Conservation (phyloP, 768 basidiomycete species). For the Psilocybe cyanescens region DNA sequence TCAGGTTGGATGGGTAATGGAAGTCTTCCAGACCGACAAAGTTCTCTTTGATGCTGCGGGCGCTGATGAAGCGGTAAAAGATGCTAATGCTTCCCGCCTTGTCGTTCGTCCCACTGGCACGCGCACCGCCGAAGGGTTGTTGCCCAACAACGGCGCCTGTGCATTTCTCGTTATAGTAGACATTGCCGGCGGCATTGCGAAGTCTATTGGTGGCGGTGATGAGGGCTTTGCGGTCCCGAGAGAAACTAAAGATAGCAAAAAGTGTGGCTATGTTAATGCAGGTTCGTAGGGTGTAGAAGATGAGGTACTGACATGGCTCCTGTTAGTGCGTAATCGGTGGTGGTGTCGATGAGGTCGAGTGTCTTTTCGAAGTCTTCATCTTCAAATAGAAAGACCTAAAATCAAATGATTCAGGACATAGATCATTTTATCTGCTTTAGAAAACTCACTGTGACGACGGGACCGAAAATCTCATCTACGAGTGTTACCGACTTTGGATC, state of each 20-base stretch:
- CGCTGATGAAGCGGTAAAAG: constrained; percentile 79
- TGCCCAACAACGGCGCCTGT: constrained; percentile 98
- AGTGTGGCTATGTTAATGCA: neutral
- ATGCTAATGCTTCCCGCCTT: constrained; percentile 86
- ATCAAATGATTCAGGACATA: constrained; percentile 6
- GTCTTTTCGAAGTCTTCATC: constrained; percentile 88
- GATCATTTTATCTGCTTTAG: neutral
- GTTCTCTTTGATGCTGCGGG: constrained; percentile 96
- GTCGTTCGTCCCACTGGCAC: constrained; percentile 95
- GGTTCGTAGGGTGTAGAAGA: neutral
- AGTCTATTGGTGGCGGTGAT: constrained; percentile 80
- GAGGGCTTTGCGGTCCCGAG: constrained; percentile 79
- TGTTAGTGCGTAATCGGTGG: constrained; percentile 91
- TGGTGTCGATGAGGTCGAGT: constrained; percentile 82
- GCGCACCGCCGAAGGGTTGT: constrained; percentile 96
- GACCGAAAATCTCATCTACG: constrained; percentile 96
- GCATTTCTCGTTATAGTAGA: constrained; percentile 98
- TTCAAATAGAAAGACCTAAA: constrained; percentile 85
- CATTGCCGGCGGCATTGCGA: constrained; percentile 92
- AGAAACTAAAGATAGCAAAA: constrained; percentile 60
- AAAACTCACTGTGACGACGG: constrained; percentile 80
- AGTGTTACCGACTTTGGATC: constrained; percentile 90
- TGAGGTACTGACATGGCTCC: constrained; percentile 75
- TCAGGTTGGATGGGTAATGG: constrained; percentile 86
- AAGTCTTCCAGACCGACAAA: constrained; percentile 85